Evolutionary conservation across 805 yeast genomes (phyloP), one percentile per base, ranked within the genome.

Genomic region (Hanseniaspora hatyaiensis): DNA sequence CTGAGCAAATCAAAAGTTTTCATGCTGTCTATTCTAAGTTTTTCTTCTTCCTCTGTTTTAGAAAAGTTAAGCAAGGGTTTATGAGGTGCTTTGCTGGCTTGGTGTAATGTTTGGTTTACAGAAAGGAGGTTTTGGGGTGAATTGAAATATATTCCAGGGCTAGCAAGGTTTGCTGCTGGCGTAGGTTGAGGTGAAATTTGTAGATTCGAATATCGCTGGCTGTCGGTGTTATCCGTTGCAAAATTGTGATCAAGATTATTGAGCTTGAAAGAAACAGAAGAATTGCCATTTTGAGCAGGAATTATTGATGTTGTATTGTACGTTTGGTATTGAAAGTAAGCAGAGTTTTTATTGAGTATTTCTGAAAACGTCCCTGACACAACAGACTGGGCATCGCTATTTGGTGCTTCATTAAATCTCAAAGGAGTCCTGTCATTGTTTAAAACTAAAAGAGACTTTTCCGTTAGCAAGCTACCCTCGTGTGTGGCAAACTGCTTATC

Each of bases 1-100:
- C 64, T 63, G 51, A 64, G 50, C 15, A 62, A 47, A 11, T 54
- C 54, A 4, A 50, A 49, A 16, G 40, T 22, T 20, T 32, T 26
- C 23, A 12, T 23, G 22, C 4, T 18, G 2, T 19, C 19, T 3
- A 3, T n/a, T 12, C 6, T 22, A 20, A 29, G 37, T 2, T 13
- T 19, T 16, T 22, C 6, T 8, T 26, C 16, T 18, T 13, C 11
- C 11, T 37, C 24, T 3, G 4, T 8, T 13, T 40, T 31, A n/a
- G 33, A 15, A n/a, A n/a, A n/a, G n/a, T n/a, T n/a, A n/a, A n/a
- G n/a, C n/a, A n/a, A n/a, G n/a, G n/a, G n/a, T n/a, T n/a, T n/a
- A n/a, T n/a, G n/a, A n/a, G n/a, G n/a, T n/a, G n/a, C n/a, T n/a
- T n/a, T n/a, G n/a, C n/a, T n/a, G n/a, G n/a, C n/a, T n/a, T n/a